Percentiles rank a stretch among this genome's conserved stretches.
Conservation (phyloP, 805 yeast species). For the Blastobotrys terrestris region DNA sequence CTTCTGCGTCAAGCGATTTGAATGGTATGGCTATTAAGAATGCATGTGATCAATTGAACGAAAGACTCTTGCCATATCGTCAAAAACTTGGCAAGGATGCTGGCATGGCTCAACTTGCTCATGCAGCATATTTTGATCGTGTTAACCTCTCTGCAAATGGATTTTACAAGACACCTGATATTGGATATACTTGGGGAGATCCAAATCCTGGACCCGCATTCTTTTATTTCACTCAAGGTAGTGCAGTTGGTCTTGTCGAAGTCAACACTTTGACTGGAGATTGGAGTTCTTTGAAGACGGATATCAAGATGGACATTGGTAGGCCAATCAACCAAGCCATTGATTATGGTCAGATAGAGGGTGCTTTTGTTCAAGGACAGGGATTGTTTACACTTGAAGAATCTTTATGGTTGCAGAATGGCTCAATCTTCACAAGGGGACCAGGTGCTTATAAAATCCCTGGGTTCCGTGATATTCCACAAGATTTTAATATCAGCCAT, state of each 20-base stretch:
- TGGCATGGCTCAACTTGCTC: conserved; percentile 37
- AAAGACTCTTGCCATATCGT: conserved; percentile 36
- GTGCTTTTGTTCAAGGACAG: conserved; percentile 46
- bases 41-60: conserved; percentile 42
- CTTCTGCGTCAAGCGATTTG: conserved; percentile 44
- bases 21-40: conserved; percentile 45
- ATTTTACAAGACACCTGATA: conserved; percentile 45
- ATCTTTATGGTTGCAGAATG: conserved; percentile 40
- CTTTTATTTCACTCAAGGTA: conserved; percentile 43
- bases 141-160: conserved; percentile 44
- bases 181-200: conserved; percentile 38
- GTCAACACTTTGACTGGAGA: conserved; percentile 45
- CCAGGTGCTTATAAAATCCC: conserved; percentile 48
- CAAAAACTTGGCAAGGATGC: conserved; percentile 34
- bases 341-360: conserved; percentile 47
- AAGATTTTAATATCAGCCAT: conserved; percentile 38
- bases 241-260: conserved; percentile 39
- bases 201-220: conserved; percentile 42
- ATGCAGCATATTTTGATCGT: conserved; percentile 40
- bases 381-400: conserved; percentile 46
- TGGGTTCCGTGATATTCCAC: conserved; percentile 44
- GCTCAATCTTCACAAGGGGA: conserved; percentile 40
- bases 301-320: conserved; percentile 45
- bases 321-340: conserved; percentile 44
- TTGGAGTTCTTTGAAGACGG: conserved; percentile 38